Percentiles rank a stretch among this genome's conserved stretches.
Evolutionary conservation across 2,329 filamentous ascomycete genomes (phyloP).

Genomic region (Exserohilum rostratum): DNA sequence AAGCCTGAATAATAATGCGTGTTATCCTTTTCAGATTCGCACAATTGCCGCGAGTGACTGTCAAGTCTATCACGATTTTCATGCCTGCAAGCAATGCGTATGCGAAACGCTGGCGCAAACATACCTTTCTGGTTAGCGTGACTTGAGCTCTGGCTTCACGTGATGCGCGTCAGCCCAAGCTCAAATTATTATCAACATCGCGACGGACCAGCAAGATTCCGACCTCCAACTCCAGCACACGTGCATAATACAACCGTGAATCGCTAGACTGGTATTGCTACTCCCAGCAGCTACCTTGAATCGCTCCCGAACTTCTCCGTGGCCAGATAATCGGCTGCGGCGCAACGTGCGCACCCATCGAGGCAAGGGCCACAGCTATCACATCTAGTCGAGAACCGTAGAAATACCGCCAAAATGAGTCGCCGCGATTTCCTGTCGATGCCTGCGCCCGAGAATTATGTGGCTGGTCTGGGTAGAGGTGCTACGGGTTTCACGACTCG

Average conservation of each 20-base stretch:
- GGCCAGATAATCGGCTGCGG: background rate
- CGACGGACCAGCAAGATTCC: slow-evolving; percentile 6
- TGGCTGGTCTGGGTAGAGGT: slow-evolving; percentile 95
- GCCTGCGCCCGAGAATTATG: slow-evolving; percentile 68
- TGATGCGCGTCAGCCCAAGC: slow-evolving; percentile 24
- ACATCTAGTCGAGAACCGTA: background rate
- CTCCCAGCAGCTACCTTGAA: too few species aligned
- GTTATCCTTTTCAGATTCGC: too few species aligned
- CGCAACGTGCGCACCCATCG: background rate
- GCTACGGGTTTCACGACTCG: slow-evolving; percentile 98
- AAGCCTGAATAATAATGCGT: background rate
- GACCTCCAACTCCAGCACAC: background rate
- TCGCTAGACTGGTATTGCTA: background rate
- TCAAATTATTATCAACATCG: slow-evolving; percentile 17
- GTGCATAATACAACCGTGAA: background rate
- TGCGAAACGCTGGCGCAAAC: slow-evolving; percentile 23
- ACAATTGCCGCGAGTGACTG: background rate
- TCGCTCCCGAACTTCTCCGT: background rate
- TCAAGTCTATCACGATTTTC: background rate
- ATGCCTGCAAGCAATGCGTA: background rate
- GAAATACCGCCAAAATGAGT: slow-evolving; percentile 56
- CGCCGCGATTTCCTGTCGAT: slow-evolving; percentile 88
- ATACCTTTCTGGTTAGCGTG: slow-evolving; percentile 27
- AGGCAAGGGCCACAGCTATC: background rate
- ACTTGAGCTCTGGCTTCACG: slow-evolving; percentile 14